A percentile compares a stretch with the other conserved stretches of the same genome.
phyloP scores from a whole-genome alignment of 495 filamentous ascomycete species.

The Lichenothelia convexa region DNA sequence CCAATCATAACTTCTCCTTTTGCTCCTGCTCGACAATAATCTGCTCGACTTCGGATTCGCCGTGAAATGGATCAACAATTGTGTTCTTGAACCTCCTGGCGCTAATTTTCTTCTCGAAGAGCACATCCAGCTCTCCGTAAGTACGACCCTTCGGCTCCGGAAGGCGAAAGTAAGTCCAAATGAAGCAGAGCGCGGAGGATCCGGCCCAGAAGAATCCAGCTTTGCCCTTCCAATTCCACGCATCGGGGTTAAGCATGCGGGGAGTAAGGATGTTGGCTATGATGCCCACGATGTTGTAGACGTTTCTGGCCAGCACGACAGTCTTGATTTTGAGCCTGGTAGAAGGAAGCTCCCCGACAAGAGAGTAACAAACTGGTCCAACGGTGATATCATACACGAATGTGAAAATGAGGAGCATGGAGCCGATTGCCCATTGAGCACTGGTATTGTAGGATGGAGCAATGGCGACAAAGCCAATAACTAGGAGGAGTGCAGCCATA shows the following conservation, averaged over 20 bases:
- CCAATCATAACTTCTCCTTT: no score
- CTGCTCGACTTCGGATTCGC: no score
- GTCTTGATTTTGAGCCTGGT: slow-evolving; percentile 63
- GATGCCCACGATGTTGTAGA: slow-evolving; percentile 57
- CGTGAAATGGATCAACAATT: background rate
- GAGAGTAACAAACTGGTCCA: slow-evolving; percentile 60
- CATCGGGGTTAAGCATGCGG: slow-evolving; percentile 56
- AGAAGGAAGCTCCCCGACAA: slow-evolving; percentile 58
- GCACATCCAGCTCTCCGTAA: slow-evolving; percentile 36
- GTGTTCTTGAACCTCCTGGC: slow-evolving; percentile 26
- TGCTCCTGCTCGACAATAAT: no score
- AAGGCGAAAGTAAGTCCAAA: slow-evolving; percentile 10
- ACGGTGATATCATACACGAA: slow-evolving; percentile 59
- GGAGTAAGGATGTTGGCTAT: slow-evolving; percentile 52
- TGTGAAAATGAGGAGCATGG: slow-evolving; percentile 55
- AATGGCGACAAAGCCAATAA: slow-evolving; percentile 58
- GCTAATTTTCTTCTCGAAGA: slow-evolving; percentile 32
- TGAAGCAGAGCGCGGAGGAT: background rate
- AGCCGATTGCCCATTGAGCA: slow-evolving; percentile 45
- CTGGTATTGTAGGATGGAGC: slow-evolving; percentile 31
- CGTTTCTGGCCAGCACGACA: slow-evolving; percentile 47
- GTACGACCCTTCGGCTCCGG: slow-evolving; percentile 21
- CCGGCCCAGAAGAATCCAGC: slow-evolving; percentile 56
- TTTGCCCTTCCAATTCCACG: slow-evolving; percentile 60
- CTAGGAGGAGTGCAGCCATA: slow-evolving; percentile 45